phyloP scores from a whole-genome alignment of 108 stramenopile genomes.

The Skeletonema grethae region DNA sequence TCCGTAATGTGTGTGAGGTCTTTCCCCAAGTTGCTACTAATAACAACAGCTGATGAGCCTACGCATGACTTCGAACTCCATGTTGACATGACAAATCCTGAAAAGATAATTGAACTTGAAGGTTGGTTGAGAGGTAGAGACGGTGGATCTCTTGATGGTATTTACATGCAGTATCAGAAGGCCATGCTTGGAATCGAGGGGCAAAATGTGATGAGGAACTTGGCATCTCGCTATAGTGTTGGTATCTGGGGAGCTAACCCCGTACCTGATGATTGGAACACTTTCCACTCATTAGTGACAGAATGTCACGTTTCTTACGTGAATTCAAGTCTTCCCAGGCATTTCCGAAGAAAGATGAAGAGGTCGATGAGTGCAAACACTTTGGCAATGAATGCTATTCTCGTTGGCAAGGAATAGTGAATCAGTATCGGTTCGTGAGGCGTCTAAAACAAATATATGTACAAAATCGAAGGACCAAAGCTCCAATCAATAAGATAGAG shows the following conservation, averaged over 20 bases:
- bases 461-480: too few species aligned
- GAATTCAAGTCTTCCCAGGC: slow-evolving; percentile 40
- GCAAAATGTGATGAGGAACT: slow-evolving; percentile 31
- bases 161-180: slow-evolving; percentile 53
- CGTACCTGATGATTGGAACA: slow-evolving; percentile 47
- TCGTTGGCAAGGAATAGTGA: not conserved
- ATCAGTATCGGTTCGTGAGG: not conserved
- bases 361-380: slow-evolving; percentile 27
- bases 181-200: slow-evolving; percentile 41
- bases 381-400: slow-evolving; percentile 24
- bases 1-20: not conserved
- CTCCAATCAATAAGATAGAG: too few species aligned
- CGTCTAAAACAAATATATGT: not conserved
- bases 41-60: slow-evolving; percentile 32
- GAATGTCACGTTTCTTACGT: slow-evolving; percentile 52
- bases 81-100: slow-evolving; percentile 45
- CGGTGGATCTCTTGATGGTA: slow-evolving; percentile 44
- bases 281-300: slow-evolving; percentile 43
- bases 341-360: slow-evolving; percentile 47
- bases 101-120: slow-evolving; percentile 23
- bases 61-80: slow-evolving; percentile 29
- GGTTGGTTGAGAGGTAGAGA: slow-evolving; percentile 43
- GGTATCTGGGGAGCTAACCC: slow-evolving; percentile 53
- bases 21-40: slow-evolving; percentile 44
- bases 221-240: slow-evolving; percentile 31